phyloP scores from a whole-genome alignment of 2,329 filamentous ascomycete genomes.

The Trichoderma pleuroti region DNA sequence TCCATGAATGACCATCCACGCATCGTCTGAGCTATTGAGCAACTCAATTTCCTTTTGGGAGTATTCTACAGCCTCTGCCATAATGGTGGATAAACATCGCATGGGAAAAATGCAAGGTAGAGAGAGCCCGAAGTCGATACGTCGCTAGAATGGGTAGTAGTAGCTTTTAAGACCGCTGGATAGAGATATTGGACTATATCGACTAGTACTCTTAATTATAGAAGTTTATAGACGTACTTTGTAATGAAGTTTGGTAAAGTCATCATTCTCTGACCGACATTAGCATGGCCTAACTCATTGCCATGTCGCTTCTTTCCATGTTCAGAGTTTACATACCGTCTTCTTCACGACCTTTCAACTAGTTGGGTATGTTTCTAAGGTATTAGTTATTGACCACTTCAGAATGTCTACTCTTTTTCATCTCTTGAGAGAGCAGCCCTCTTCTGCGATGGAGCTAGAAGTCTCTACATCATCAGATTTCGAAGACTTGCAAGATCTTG shows the following conservation, averaged over 20 bases:
- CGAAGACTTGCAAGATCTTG: constrained; percentile 37
- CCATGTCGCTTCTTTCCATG: not conserved
- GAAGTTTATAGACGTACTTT: not conserved
- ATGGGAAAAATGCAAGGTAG: not conserved
- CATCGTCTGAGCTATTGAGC: not conserved
- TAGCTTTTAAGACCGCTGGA: not conserved
- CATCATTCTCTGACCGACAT: not conserved
- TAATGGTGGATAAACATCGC: not conserved
- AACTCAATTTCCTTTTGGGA: not conserved
- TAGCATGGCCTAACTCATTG: not conserved
- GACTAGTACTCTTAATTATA: not conserved
- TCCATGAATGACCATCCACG: not conserved
- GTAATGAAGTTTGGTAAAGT: not conserved
- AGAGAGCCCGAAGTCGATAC: not conserved
- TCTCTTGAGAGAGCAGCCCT: constrained; percentile 40
- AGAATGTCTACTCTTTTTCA: constrained; percentile 30
- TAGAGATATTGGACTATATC: not conserved
- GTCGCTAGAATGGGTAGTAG: not conserved
- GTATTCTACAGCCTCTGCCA: not conserved
- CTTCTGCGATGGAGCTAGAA: constrained; percentile 36
- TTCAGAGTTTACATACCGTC: not conserved
- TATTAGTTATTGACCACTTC: not conserved
- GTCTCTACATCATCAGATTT: constrained; percentile 32
- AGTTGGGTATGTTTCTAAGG: too few species aligned
- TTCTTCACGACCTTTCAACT: not conserved